Base-by-base conservation (phyloP, 2,329 filamentous ascomycete species). In the Fusarium tupiense region DNA sequence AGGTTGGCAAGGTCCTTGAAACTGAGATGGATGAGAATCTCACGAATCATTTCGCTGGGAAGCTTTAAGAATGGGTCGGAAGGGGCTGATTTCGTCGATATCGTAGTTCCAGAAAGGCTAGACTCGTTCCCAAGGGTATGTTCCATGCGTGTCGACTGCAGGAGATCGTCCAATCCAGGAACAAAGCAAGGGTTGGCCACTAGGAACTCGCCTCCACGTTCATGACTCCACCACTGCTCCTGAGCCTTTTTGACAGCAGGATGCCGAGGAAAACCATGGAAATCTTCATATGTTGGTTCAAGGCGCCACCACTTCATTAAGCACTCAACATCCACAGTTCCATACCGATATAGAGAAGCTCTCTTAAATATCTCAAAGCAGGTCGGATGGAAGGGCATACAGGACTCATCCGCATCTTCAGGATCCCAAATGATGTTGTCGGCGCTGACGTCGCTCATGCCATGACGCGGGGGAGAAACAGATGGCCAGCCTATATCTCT, bases 361-460 rank as follows among this genome's bases (percentile, higher is more conserved):
- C 78, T 57, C 38, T 78, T 80, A 52, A 76, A 81, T 2, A 81
- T 58, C 54, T 81, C 80, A 3, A 81, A 61, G 49, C 80, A 81
- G 1, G 77, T 68, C 1, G 80, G 76, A 13, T 81, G 80, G 20
- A 81, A 81, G 3, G 79, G 78, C 54, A 81, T 73, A 1, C 61
- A 59, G 5, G 60, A 64, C 1, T 68, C 58, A 2, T 64, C 37
- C 3, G 44, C 38, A 1, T 50, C 49, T 3, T 69, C 63, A 7
- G 8, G 2, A 8, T 50, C 19, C 35, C 50, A 61, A 0, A 76
- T 43, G 11, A 31, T 33, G 37, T 74, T 72, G 3, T 71, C 63
- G 14, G 67, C 62, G 8, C 35, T 9, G 1, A 61, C 58, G 0
- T 17, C 6, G 0, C 19, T 20, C 7, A 33, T 33, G 1, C 20